Evolutionary conservation across 257 asterid genomes (phyloP).

Genomic region (Solanum chilense): DNA sequence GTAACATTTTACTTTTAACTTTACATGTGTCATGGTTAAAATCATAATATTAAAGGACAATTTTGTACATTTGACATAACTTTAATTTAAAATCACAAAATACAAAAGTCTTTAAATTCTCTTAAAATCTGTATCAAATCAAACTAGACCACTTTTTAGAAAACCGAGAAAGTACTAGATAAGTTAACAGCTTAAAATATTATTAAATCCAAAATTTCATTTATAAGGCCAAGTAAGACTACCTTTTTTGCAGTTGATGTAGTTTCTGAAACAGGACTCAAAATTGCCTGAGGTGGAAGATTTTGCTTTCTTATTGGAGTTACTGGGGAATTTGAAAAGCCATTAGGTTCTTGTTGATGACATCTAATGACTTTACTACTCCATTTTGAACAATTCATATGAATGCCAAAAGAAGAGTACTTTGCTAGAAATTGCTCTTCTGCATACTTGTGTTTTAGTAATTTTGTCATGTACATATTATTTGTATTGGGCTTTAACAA

Average conservation of each 20-base stretch:
- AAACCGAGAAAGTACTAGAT: not conserved
- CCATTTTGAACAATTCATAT: conserved; percentile 7
- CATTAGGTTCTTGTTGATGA: conserved; percentile 14
- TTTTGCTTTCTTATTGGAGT: conserved; percentile 8
- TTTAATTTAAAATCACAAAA: too few species aligned
- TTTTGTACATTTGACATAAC: too few species aligned
- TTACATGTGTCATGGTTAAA: too few species aligned
- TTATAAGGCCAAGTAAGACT: not conserved
- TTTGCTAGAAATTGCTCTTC: conserved; percentile 12
- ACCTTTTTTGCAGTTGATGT: conserved; percentile 56
- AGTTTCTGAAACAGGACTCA: conserved; percentile 52
- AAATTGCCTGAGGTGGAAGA: conserved; percentile 29
- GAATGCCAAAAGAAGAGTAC: conserved; percentile 2
- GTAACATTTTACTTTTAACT: too few species aligned
- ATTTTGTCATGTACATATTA: conserved; percentile 20
- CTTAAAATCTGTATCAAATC: too few species aligned
- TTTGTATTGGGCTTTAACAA: conserved; percentile 29
- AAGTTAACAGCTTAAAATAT: not conserved
- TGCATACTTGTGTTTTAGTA: conserved; percentile 20
- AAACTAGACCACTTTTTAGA: too few species aligned
- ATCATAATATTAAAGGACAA: too few species aligned
- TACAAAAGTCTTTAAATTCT: accelerated
- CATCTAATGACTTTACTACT: conserved; percentile 18
- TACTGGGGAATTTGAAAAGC: conserved; percentile 4
- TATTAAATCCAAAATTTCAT: not conserved